Percentiles rank a stretch among this genome's conserved stretches.
These are phyloP conservation scores for Akanthomyces muscarius DNA, from an alignment of 2,329 filamentous ascomycete species.

Conservation along the genomic window DNA sequence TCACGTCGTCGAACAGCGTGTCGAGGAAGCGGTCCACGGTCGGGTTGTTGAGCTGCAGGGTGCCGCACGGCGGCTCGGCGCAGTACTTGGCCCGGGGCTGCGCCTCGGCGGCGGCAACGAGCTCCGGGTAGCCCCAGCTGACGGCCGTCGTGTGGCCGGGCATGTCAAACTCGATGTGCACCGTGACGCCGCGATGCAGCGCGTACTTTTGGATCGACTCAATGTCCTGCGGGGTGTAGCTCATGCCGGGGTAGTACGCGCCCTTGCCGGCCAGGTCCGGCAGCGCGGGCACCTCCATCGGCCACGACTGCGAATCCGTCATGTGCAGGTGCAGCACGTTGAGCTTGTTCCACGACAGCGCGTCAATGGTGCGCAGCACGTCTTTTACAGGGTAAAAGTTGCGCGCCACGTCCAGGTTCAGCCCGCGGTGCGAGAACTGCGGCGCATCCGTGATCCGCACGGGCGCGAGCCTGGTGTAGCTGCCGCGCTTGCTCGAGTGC, in stretches of 20 bases:
- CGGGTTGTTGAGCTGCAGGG: slow-evolving; percentile 71
- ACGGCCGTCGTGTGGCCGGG: slow-evolving; percentile 70
- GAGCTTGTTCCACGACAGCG: slow-evolving; percentile 73
- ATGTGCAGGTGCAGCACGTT: slow-evolving; percentile 78
- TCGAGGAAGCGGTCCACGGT: slow-evolving; percentile 68
- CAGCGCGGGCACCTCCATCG: slow-evolving; percentile 71
- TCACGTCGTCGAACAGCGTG: slow-evolving; percentile 66
- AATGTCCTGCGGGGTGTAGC: slow-evolving; percentile 65
- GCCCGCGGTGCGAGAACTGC: slow-evolving; percentile 69
- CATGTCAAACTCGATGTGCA: slow-evolving; percentile 76
- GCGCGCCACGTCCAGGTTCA: slow-evolving; percentile 74
- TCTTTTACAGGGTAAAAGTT: slow-evolving; percentile 65
- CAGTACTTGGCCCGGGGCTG: slow-evolving; percentile 57
- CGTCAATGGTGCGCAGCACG: slow-evolving; percentile 73
- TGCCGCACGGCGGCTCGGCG: slow-evolving; percentile 60
- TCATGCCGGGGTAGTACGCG: slow-evolving; percentile 64
- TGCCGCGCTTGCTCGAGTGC: slow-evolving; percentile 49
- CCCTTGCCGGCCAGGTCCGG: slow-evolving; percentile 60
- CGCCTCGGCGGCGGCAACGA: slow-evolving; percentile 61
- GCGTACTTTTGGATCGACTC: slow-evolving; percentile 67
- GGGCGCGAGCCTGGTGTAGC: slow-evolving; percentile 68
- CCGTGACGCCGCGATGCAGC: slow-evolving; percentile 61
- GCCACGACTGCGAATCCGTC: slow-evolving; percentile 85
- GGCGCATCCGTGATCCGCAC: slow-evolving; percentile 69
- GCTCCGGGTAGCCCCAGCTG: slow-evolving; percentile 61